Evolutionary conservation across 179 eudicot species (phyloP).

Genomic region (Vitellaria paradoxa): DNA sequence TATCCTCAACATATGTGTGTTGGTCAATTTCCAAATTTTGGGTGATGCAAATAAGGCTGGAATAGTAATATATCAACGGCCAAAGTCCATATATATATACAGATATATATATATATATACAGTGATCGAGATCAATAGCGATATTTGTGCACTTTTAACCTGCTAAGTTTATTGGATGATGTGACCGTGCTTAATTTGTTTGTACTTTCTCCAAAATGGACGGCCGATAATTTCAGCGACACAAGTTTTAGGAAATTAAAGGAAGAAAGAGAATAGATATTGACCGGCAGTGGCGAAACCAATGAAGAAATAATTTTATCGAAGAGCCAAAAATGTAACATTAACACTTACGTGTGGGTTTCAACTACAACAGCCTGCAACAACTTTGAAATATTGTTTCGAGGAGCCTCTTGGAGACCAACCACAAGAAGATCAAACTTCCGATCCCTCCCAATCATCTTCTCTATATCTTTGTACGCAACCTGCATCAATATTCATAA

Average conservation of each 20-base stretch:
- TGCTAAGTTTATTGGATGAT: background rate
- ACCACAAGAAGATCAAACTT: constrained; percentile 41
- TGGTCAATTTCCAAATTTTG: no score
- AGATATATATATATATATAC: no score
- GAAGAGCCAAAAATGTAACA: background rate
- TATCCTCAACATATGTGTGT: no score
- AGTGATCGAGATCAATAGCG: background rate
- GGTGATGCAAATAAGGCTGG: no score
- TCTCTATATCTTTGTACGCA: constrained; percentile 29
- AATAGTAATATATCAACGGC: no score
- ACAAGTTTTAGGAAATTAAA: background rate
- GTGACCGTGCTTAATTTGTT: background rate
- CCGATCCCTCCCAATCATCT: constrained; percentile 35
- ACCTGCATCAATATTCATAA: constrained; percentile 21
- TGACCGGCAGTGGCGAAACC: background rate
- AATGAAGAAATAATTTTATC: background rate
- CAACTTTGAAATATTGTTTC: constrained; percentile 25
- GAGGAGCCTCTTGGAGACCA: constrained; percentile 48
- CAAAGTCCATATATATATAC: no score
- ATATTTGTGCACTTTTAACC: background rate
- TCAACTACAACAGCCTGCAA: constrained; percentile 29
- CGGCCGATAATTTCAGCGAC: background rate
- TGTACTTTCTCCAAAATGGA: background rate
- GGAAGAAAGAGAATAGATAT: background rate
- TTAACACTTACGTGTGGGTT: constrained; percentile 35